Conservation (phyloP, 441 rosid genomes). For the Erodium trifolium region DNA sequence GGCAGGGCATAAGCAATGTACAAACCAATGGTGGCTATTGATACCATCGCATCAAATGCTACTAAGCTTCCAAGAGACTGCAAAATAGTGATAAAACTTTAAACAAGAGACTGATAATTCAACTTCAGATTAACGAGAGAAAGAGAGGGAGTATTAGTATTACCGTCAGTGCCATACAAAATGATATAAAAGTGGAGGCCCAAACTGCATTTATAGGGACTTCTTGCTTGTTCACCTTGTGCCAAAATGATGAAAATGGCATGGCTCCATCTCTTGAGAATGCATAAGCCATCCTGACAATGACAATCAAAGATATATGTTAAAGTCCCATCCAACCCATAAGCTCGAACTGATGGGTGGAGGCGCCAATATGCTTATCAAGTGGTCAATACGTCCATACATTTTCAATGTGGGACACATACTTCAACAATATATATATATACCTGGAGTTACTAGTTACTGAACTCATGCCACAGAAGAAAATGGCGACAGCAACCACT, state of each 20-base stretch:
- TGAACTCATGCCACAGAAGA: slow-evolving; percentile 98
- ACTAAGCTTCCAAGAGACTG: slow-evolving; percentile 87
- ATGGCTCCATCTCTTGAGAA: slow-evolving; percentile 98
- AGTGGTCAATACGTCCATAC: too few species aligned
- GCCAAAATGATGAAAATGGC: slow-evolving; percentile 83
- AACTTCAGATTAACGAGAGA: too few species aligned
- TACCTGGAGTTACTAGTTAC: slow-evolving; percentile 95
- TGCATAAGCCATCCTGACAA: slow-evolving; percentile 98
- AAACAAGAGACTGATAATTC: too few species aligned
- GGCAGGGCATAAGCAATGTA: slow-evolving; percentile 95
- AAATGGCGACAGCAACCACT: slow-evolving; percentile 70
- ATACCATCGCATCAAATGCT: slow-evolving; percentile 96
- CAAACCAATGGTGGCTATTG: slow-evolving; percentile 87
- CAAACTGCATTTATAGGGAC: slow-evolving; percentile 90
- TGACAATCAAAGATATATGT: too few species aligned
- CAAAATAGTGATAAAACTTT: slow-evolving; percentile 12
- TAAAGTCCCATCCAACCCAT: too few species aligned
- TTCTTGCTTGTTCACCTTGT: slow-evolving; percentile 77
- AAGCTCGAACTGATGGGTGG: too few species aligned
- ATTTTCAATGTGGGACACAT: too few species aligned
- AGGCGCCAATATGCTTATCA: too few species aligned
- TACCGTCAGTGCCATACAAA: slow-evolving; percentile 97
- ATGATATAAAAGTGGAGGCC: slow-evolving; percentile 64
- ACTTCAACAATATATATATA: too few species aligned
- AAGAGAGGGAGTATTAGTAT: not conserved